Evolutionary conservation across 768 basidiomycete genomes (phyloP).

Genomic region (Candolleomyces aberdarensis): DNA sequence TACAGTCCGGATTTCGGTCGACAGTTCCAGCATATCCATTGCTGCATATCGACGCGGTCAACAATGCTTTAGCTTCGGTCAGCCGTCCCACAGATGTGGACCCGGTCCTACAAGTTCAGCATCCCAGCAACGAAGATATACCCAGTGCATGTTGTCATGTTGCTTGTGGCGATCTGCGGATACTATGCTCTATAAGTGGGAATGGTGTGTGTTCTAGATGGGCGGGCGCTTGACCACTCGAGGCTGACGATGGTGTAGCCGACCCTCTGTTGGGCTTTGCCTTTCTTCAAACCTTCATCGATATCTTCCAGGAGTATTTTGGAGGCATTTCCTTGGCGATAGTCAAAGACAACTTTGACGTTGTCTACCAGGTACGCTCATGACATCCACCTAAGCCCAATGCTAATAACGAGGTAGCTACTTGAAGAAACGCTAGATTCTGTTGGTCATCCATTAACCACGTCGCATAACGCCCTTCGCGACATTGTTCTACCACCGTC

Average conservation of each 20-base stretch:
- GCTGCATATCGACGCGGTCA: conserved; percentile 83
- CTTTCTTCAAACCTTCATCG: conserved; percentile 81
- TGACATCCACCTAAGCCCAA: conserved; percentile 2
- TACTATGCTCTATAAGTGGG: conserved; percentile 79
- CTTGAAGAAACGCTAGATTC: conserved; percentile 95
- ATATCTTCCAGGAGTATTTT: conserved; percentile 84
- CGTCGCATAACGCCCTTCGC: conserved; percentile 82
- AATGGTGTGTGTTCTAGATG: conserved; percentile 59
- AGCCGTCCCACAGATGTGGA: conserved; percentile 56
- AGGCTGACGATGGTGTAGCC: conserved; percentile 39
- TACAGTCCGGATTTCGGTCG: conserved; percentile 86
- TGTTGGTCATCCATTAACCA: conserved; percentile 89
- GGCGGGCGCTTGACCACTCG: conserved; percentile 4
- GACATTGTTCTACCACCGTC: conserved; percentile 94
- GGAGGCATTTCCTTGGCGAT: conserved; percentile 77
- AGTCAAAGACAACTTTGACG: conserved; percentile 90
- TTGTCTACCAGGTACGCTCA: conserved; percentile 82
- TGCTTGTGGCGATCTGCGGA: conserved; percentile 67
- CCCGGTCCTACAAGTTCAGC: conserved; percentile 67
- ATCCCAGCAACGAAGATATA: conserved; percentile 39
- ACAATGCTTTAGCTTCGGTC: conserved; percentile 63
- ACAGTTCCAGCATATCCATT: conserved; percentile 76
- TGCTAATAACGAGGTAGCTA: conserved; percentile 43
- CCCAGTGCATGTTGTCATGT: conserved; percentile 86
- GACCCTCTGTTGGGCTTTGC: conserved; percentile 90